A percentile compares a stretch with the other conserved stretches of the same genome.
phyloP scores from a whole-genome alignment of 75 land plant species.

The Pinus albicaulis region DNA sequence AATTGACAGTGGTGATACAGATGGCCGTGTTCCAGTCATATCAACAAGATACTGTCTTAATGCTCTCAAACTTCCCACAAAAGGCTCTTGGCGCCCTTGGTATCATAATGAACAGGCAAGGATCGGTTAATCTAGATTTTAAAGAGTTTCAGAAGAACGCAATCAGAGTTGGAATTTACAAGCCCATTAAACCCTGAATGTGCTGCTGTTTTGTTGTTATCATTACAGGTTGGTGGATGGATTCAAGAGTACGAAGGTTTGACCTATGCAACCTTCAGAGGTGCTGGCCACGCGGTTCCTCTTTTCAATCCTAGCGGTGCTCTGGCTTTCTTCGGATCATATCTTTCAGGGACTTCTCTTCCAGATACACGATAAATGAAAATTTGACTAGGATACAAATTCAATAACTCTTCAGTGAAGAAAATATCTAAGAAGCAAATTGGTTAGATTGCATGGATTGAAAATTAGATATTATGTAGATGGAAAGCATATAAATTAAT shows the following conservation, averaged over 20 bases:
- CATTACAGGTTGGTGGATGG: conserved; percentile 53
- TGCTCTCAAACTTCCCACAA: conserved; percentile 15
- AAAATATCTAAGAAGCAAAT: too few species aligned
- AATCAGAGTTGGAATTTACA: too few species aligned
- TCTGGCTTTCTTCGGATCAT: conserved; percentile 46
- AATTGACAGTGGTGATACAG: conserved; percentile 40
- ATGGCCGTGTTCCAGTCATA: conserved; percentile 36
- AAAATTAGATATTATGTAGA: too few species aligned
- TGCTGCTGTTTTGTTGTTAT: too few species aligned
- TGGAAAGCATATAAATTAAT: too few species aligned
- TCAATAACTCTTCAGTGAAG: too few species aligned
- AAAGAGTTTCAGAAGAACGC: too few species aligned
- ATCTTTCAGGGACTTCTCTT: conserved; percentile 33
- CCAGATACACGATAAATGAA: conserved; percentile 9
- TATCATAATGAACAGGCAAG: conserved; percentile 22
- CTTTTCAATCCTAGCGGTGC: conserved; percentile 44
- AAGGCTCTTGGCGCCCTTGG: conserved; percentile 37
- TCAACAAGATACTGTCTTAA: conserved; percentile 33
- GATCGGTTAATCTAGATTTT: too few species aligned
- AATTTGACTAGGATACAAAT: too few species aligned
- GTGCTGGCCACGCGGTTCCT: conserved; percentile 86
- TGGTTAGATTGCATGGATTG: too few species aligned
- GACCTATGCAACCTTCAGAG: conserved; percentile 71
- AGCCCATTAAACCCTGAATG: too few species aligned
- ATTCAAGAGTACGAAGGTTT: conserved; percentile 55